Conservation (phyloP, 495 filamentous ascomycete species). For the Neurospora discreta region DNA sequence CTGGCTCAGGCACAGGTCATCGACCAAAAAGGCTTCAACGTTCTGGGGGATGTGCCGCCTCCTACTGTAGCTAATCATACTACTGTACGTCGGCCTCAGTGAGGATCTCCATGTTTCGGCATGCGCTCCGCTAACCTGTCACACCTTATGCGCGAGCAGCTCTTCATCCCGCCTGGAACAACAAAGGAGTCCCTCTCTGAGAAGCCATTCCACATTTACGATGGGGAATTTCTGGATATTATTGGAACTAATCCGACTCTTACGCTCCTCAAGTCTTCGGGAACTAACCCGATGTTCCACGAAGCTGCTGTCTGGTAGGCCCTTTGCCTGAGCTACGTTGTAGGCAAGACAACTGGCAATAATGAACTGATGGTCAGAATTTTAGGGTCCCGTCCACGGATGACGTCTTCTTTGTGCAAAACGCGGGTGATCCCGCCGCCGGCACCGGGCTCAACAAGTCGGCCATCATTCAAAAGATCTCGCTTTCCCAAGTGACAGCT, state of each 20-base stretch:
- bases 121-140: background rate
- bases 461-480: slow-evolving; percentile 38
- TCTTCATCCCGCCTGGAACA: slow-evolving; percentile 26
- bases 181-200: slow-evolving; percentile 18
- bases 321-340: no score
- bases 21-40: slow-evolving; percentile 31
- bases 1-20: slow-evolving; percentile 34
- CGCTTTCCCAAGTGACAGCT: slow-evolving; percentile 26
- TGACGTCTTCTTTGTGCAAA: slow-evolving; percentile 44
- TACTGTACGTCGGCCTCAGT: slow-evolving; percentile 9
- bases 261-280: slow-evolving; percentile 29
- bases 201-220: slow-evolving; percentile 37
- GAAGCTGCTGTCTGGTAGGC: slow-evolving; percentile 39
- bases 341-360: background rate
- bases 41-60: slow-evolving; percentile 20
- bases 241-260: slow-evolving; percentile 32
- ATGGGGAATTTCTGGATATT: slow-evolving; percentile 33
- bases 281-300: slow-evolving; percentile 36
- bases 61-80: slow-evolving; percentile 14
- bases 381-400: slow-evolving; percentile 30
- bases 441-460: slow-evolving; percentile 42
- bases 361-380: background rate
- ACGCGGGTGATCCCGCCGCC: slow-evolving; percentile 32
- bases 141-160: slow-evolving; percentile 10
- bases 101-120: background rate